These are phyloP conservation scores for Pythium diclinum DNA, from an alignment of 352 stramenopile genomes.

Conservation along the genomic window DNA sequence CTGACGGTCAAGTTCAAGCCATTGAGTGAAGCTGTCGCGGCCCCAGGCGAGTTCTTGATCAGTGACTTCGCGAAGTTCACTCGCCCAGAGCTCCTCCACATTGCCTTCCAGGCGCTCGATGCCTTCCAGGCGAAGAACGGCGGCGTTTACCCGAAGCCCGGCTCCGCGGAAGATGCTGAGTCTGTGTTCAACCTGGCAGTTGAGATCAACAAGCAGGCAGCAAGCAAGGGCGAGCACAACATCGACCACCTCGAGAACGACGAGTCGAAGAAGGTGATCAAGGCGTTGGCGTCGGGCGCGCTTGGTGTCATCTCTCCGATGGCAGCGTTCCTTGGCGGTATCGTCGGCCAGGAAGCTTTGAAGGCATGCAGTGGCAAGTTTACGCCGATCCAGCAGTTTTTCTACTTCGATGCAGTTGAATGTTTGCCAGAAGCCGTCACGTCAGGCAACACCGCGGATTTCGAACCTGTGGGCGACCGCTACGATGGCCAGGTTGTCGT, in stretches of 20 bases:
- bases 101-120: constrained; percentile 88
- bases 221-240: constrained; percentile 56
- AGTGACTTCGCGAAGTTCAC: constrained; percentile 98
- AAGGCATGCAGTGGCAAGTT: constrained; percentile 99
- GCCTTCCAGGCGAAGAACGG: constrained; percentile 75
- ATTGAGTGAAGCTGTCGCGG: constrained; percentile 76
- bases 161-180: constrained; percentile 77
- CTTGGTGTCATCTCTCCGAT: constrained; percentile 94
- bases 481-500: constrained; percentile 95
- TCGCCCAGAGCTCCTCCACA: constrained; percentile 87
- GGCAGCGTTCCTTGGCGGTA: constrained; percentile 95
- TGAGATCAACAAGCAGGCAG: constrained; percentile 72
- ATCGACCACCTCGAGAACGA: constrained; percentile 61
- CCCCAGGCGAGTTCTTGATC: constrained; percentile 95
- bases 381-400: constrained; percentile 97
- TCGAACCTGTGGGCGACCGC: constrained; percentile 58
- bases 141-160: constrained; percentile 84
- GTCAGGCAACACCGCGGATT: constrained; percentile 47
- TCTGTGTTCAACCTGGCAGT: constrained; percentile 82
- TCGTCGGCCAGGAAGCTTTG: constrained; percentile 97
- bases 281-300: constrained; percentile 81
- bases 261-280: constrained; percentile 74
- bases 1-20: constrained; percentile 92
- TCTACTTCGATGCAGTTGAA: constrained; percentile 99
- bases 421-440: constrained; percentile 88